Evolutionary conservation across 371 early-diverging fungal species (phyloP).

Genomic region (Mucor lusitanicus): DNA sequence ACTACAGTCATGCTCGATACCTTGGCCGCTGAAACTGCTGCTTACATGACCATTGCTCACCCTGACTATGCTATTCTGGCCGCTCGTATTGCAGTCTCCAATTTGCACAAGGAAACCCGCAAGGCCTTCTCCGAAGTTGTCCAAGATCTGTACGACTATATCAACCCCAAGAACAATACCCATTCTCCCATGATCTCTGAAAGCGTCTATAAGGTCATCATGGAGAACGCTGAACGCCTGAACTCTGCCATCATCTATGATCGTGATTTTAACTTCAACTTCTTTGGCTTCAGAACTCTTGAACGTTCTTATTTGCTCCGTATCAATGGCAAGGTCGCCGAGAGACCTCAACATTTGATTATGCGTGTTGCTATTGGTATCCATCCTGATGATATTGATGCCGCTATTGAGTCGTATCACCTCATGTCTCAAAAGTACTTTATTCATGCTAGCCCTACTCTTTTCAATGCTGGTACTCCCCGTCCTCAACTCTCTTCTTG

Average conservation of each 20-base stretch:
- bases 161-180: constrained; percentile 86
- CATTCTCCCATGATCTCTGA: constrained; percentile 89
- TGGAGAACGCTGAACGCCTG: constrained; percentile 79
- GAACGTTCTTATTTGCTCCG: constrained; percentile 95
- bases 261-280: constrained; percentile 97
- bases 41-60: constrained; percentile 97
- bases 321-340: constrained; percentile 81
- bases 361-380: constrained; percentile 99
- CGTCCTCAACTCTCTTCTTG: constrained; percentile 96
- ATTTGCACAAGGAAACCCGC: constrained; percentile 97
- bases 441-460: constrained; percentile 98
- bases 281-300: constrained; percentile 99
- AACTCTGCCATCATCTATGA: constrained; percentile 95
- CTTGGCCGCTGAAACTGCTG: constrained; percentile 96
- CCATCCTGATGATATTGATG: constrained; percentile 92
- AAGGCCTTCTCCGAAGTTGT: constrained; percentile 90
- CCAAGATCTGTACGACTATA: constrained; percentile 81
- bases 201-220: constrained; percentile 70
- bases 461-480: constrained; percentile 98
- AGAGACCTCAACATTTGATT: constrained; percentile 98
- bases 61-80: constrained; percentile 98
- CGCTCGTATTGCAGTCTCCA: constrained; percentile 95
- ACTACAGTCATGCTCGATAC: constrained; percentile 96
- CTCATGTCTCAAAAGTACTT: constrained; percentile 96
- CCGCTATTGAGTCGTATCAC: constrained; percentile 96